phyloP scores from a whole-genome alignment of 257 asterid genomes.

The Osmanthus fragrans region DNA sequence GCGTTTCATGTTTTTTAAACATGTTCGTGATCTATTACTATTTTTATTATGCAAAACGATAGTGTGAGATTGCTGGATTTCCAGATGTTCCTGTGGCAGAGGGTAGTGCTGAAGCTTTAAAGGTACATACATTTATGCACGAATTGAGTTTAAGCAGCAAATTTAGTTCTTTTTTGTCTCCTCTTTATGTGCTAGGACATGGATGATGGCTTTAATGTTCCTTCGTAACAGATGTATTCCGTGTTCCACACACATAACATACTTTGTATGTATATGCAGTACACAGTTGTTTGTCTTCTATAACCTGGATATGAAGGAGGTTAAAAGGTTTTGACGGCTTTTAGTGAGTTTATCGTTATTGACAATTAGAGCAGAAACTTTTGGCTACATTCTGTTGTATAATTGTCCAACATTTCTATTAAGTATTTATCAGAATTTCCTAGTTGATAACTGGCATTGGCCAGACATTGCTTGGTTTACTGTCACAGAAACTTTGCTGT shows the following conservation, averaged over 20 bases:
- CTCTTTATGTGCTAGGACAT: not conserved
- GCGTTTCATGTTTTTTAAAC: conserved; percentile 11
- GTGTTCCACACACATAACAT: not conserved
- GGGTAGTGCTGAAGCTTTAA: conserved; percentile 78
- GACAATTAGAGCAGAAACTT: not conserved
- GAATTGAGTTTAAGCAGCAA: not conserved
- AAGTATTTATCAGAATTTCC: not conserved
- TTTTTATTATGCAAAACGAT: conserved; percentile 74
- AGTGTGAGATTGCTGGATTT: conserved; percentile 98
- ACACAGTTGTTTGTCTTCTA: not conserved
- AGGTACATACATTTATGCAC: conserved; percentile 45
- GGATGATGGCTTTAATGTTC: not conserved
- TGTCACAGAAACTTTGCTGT: not conserved
- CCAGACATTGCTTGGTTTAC: not conserved
- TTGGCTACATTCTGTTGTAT: not conserved
- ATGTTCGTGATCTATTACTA: conserved; percentile 48
- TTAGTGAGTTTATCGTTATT: not conserved
- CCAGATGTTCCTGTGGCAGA: conserved; percentile 87
- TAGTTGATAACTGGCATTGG: not conserved
- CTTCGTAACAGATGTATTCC: not conserved
- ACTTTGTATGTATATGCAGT: not conserved
- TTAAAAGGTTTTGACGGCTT: not conserved
- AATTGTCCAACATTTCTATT: not conserved
- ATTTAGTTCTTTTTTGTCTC: not conserved
- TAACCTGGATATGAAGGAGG: not conserved